A percentile compares a stretch with the other conserved stretches of the same genome.
phyloP scores from a whole-genome alignment of 768 basidiomycete species.

The Leccinum subgranulosum region DNA sequence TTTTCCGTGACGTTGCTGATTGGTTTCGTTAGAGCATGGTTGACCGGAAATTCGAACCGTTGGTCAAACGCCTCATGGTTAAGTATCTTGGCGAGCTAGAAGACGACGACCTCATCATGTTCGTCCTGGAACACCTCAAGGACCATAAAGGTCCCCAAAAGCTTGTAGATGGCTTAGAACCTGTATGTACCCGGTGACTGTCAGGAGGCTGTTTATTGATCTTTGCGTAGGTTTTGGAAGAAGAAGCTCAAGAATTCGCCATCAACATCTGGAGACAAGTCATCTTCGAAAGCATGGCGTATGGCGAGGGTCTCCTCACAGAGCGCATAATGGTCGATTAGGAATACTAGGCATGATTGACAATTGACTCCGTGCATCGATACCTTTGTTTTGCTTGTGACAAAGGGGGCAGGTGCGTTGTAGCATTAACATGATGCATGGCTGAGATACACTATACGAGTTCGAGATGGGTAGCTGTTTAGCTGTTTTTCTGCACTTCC shows the following conservation, averaged over 20 bases:
- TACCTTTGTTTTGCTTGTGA: conserved; percentile 26
- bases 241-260: conserved; percentile 82
- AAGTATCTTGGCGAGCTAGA: conserved; percentile 90
- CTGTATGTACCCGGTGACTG: conserved; percentile 54
- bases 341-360: conserved; percentile 9
- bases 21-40: conserved; percentile 60
- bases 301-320: conserved; percentile 83
- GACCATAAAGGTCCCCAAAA: conserved; percentile 86
- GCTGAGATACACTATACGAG: conserved; percentile 43
- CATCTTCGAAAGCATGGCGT: conserved; percentile 94
- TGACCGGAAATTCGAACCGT: conserved; percentile 80
- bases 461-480: conserved; percentile 27
- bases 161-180: conserved; percentile 86
- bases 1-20: conserved; percentile 12
- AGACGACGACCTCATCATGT: conserved; percentile 93
- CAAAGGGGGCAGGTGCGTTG: conserved; percentile 60
- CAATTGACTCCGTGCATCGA: conserved; percentile 19
- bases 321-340: conserved; percentile 81
- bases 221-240: conserved; percentile 73
- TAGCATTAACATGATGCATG: conserved; percentile 41
- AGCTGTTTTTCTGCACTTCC: conserved; percentile 14
- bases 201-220: conserved; percentile 2
- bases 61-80: conserved; percentile 79
- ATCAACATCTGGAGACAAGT: conserved; percentile 85
- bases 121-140: conserved; percentile 87